Percentiles rank a stretch among this genome's conserved stretches.
phyloP scores from a whole-genome alignment of 108 stramenopile species.

The Skeletonema tropicum region DNA sequence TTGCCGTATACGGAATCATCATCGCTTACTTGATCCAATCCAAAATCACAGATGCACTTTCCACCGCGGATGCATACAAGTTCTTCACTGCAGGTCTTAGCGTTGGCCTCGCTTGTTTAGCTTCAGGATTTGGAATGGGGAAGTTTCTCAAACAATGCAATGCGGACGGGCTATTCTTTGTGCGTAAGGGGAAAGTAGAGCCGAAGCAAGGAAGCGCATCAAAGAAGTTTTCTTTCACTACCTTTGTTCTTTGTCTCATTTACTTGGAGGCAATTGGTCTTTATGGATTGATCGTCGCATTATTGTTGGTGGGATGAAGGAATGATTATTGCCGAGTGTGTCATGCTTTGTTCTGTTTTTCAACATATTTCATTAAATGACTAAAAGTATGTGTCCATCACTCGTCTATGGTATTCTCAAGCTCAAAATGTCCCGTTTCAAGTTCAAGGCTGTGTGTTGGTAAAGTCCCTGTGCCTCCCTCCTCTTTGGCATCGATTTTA shows the following conservation, averaged over 20 bases:
- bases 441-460: no score
- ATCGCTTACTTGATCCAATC: slow-evolving; percentile 44
- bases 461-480: no score
- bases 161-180: slow-evolving; percentile 10
- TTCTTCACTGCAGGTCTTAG: slow-evolving; percentile 56
- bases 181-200: slow-evolving; percentile 6
- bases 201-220: slow-evolving; percentile 13
- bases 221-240: slow-evolving; percentile 13
- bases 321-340: not conserved
- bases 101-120: slow-evolving; percentile 60
- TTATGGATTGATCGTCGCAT: slow-evolving; percentile 69
- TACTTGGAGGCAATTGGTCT: slow-evolving; percentile 69
- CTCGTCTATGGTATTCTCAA: no score
- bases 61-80: slow-evolving; percentile 31
- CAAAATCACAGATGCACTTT: slow-evolving; percentile 24
- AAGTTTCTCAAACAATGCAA: slow-evolving; percentile 48
- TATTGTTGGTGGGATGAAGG: slow-evolving; percentile 46
- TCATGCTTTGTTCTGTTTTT: not conserved
- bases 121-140: slow-evolving; percentile 61
- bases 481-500: no score
- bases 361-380: no score
- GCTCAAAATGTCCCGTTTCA: no score
- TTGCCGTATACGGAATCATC: slow-evolving; percentile 69
- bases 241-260: slow-evolving; percentile 37
- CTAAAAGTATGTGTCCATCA: no score